Base-by-base conservation (phyloP, 2,329 filamentous ascomycete genomes). In the Colletotrichum somersetense region DNA sequence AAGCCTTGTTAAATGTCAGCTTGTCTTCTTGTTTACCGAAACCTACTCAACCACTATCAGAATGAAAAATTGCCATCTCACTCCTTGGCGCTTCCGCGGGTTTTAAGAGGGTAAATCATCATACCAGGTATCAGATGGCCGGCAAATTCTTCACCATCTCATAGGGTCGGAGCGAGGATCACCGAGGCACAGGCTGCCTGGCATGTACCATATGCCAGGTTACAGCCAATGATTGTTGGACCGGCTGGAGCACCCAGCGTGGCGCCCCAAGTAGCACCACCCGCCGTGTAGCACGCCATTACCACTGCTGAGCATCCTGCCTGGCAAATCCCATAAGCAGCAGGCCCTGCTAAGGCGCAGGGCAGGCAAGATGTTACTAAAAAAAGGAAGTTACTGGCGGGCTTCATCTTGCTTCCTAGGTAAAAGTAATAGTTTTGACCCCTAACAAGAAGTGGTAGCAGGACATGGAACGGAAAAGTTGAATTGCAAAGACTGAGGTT, bases 321-420 rank as follows among this genome's bases (percentile, higher is more conserved):
- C 20, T 46, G 44, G 20, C 44, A 46, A 46, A 46, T 7, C 20
- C 44, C 20, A 11, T 46, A 46, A 20, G 18, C 44, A 46, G 3
- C 7, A n/a, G 44, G 44, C 18, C 44, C 44, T 46, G 18, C 44
- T 5, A 18, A 8, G 44, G n/a, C 42, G 2, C 7, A 3, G 44
- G 20, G 44, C 6, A n/a, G 44, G 8, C 2, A 46, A n/a, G 18
- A 10, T 44, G 6, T n/a, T n/a, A n/a, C 20, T n/a, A 46, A n/a
- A 2, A 46, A n/a, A 11, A 10, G 7, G 20, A n/a, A 46, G 44
- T 7, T n/a, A 5, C 7, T 10, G 3, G 44, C 8, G 20, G 18
- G 1, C 6, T n/a, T n/a, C 44, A 46, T 46, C 2, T 10, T 46
- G 20, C 1, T 0, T n/a, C 2, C 7, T 10, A 1, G 11, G 20